Percentiles rank a stretch among this genome's conserved stretches.
Conservation (phyloP, 768 basidiomycete genomes). For the Hygrocybe coccinea region DNA sequence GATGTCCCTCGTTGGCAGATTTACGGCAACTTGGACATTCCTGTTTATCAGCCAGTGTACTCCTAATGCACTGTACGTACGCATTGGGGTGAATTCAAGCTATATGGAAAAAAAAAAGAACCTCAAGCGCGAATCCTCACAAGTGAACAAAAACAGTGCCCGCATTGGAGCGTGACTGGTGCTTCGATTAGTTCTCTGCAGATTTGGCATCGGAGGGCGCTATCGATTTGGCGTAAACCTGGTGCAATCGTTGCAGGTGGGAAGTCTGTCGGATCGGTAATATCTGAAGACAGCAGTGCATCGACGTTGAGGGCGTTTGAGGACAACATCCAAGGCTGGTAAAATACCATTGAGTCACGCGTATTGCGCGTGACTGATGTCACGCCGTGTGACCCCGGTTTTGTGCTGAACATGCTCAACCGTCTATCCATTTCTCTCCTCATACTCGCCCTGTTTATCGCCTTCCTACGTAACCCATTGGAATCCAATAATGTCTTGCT, state of each 20-base stretch:
- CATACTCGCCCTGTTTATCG: constrained; percentile 29
- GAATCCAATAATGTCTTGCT: constrained; percentile 25
- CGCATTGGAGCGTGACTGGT: constrained; percentile 70
- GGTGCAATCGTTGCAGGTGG: constrained; percentile 40
- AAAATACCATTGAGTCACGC: background rate
- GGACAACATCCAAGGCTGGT: background rate
- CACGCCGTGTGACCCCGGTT: too few relatives aligned
- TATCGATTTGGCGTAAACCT: constrained; percentile 59
- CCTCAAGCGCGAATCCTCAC: constrained; percentile 36
- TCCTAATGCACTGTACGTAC: constrained; percentile 59
- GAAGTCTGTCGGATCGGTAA: constrained; percentile 70
- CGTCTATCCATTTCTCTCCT: constrained; percentile 7
- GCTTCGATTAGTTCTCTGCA: constrained; percentile 70
- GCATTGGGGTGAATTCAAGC: constrained; percentile 1
- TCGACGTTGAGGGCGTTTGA: constrained; percentile 5
- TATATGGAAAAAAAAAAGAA: constrained; percentile 3
- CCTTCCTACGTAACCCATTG: constrained; percentile 29
- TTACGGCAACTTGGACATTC: constrained; percentile 74
- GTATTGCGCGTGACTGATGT: too few relatives aligned
- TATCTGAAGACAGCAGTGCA: constrained; percentile 27
- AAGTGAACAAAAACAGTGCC: constrained; percentile 78
- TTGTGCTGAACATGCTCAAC: background rate
- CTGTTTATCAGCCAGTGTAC: constrained; percentile 49
- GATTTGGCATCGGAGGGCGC: constrained; percentile 65
- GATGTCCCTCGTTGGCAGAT: constrained; percentile 50